phyloP scores from a whole-genome alignment of 2,329 filamentous ascomycete species.

The Penicillium paneum region DNA sequence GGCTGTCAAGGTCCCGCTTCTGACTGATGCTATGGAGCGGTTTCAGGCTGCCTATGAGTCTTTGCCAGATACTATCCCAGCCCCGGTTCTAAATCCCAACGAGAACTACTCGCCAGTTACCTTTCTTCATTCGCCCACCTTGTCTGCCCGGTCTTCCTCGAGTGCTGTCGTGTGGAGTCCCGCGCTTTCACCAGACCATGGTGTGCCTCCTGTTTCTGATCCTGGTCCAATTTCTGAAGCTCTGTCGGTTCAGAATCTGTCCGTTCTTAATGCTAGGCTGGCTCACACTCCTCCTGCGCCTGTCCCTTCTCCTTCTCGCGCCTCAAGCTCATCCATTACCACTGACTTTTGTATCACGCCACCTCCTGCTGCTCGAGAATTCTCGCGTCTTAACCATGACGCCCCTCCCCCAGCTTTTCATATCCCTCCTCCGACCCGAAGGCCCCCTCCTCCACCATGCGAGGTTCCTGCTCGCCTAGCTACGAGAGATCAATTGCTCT shows the following conservation, averaged over 20 bases:
- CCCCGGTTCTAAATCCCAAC: background rate
- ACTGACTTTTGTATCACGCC: slow-evolving; percentile 5
- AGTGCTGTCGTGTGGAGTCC: background rate
- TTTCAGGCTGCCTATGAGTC: slow-evolving; percentile 36
- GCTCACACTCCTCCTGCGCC: background rate
- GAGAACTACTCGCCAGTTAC: background rate
- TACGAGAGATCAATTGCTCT: background rate
- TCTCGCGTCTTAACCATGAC: background rate
- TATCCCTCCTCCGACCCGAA: background rate
- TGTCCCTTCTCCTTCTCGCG: background rate
- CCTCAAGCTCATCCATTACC: background rate
- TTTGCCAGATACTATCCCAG: slow-evolving; percentile 22
- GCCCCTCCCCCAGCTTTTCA: background rate
- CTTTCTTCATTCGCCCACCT: background rate
- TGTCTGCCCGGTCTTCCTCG: background rate
- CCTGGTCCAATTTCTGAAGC: background rate
- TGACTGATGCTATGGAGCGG: slow-evolving; percentile 41
- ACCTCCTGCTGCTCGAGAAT: background rate
- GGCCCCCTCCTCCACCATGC: background rate
- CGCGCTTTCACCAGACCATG: background rate
- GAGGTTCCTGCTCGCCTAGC: background rate
- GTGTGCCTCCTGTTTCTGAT: background rate
- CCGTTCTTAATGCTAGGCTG: background rate
- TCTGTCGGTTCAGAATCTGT: background rate
- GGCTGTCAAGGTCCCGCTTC: slow-evolving; percentile 38